Percentiles rank a stretch among this genome's conserved stretches.
Conservation (phyloP, 306 rosid species). For the Prunus padus region DNA sequence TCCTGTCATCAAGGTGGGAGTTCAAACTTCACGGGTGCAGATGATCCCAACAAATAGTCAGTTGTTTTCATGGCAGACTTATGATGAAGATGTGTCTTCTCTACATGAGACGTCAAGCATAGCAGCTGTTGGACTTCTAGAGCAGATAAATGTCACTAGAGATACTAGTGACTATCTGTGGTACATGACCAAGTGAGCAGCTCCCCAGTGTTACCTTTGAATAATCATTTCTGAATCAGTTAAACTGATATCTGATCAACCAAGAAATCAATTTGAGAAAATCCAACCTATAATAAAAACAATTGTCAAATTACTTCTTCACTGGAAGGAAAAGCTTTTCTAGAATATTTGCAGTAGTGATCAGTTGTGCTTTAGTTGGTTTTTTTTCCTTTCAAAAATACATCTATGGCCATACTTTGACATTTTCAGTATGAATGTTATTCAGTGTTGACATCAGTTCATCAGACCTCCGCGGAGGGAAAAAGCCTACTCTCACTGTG, state of each 20-base stretch:
- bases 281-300: neutral
- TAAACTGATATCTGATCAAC: neutral
- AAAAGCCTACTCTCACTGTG: conserved; percentile 62
- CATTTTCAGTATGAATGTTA: conserved; percentile 25
- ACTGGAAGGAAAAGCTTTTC: no score
- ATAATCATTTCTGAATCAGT: neutral
- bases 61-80: conserved; percentile 73
- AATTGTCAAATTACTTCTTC: no score
- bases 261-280: no score
- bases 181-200: conserved; percentile 85
- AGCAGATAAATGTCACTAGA: conserved; percentile 77
- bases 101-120: conserved; percentile 54
- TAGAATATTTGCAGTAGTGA: no score
- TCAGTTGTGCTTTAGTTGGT: no score
- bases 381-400: no score
- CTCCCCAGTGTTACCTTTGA: neutral
- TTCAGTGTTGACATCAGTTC: conserved; percentile 69
- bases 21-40: conserved; percentile 51
- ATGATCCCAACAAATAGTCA: conserved; percentile 62
- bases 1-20: conserved; percentile 65
- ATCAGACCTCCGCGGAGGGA: conserved; percentile 70
- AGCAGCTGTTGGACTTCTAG: conserved; percentile 65
- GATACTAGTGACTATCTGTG: conserved; percentile 87
- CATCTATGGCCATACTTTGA: neutral
- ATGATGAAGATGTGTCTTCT: conserved; percentile 71